Evolutionary conservation across 441 rosid species (phyloP).

Genomic region (Euphorbia celastroides): DNA sequence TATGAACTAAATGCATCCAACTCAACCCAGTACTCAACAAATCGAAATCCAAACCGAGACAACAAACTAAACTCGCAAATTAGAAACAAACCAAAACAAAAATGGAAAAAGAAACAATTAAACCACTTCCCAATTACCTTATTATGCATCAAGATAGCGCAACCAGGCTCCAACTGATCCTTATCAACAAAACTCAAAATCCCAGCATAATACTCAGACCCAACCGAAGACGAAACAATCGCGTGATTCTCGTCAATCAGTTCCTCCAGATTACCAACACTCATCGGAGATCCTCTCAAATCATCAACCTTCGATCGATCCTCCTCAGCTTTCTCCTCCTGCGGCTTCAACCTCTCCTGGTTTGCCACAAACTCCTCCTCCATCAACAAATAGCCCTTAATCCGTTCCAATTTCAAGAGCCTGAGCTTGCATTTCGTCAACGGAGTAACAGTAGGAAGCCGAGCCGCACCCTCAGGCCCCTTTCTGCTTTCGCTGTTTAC

Average conservation of each 20-base stretch:
- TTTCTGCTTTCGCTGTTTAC: conserved; percentile 85
- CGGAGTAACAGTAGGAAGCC: conserved; percentile 85
- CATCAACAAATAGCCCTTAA: conserved; percentile 88
- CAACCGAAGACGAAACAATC: conserved; percentile 87
- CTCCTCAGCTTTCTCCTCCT: conserved; percentile 95
- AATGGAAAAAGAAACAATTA: neutral
- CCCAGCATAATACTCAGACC: conserved; percentile 94
- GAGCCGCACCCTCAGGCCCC: conserved; percentile 89
- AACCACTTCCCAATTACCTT: conserved; percentile 44
- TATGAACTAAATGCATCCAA: neutral
- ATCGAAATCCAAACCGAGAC: neutral
- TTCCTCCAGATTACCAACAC: conserved; percentile 91
- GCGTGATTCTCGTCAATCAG: conserved; percentile 96
- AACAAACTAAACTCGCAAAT: neutral
- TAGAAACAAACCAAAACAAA: neutral
- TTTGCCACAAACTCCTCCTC: conserved; percentile 95
- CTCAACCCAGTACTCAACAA: neutral
- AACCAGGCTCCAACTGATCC: conserved; percentile 93
- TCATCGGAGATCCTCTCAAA: conserved; percentile 93
- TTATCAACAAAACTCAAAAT: conserved; percentile 84
- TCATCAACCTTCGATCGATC: conserved; percentile 94
- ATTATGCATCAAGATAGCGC: conserved; percentile 93
- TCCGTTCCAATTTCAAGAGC: conserved; percentile 72
- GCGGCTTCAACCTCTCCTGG: conserved; percentile 89
- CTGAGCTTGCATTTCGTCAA: conserved; percentile 78